Evolutionary conservation across 2,329 filamentous ascomycete genomes (phyloP).

Genomic region (Magnaporthiopsis poae): DNA sequence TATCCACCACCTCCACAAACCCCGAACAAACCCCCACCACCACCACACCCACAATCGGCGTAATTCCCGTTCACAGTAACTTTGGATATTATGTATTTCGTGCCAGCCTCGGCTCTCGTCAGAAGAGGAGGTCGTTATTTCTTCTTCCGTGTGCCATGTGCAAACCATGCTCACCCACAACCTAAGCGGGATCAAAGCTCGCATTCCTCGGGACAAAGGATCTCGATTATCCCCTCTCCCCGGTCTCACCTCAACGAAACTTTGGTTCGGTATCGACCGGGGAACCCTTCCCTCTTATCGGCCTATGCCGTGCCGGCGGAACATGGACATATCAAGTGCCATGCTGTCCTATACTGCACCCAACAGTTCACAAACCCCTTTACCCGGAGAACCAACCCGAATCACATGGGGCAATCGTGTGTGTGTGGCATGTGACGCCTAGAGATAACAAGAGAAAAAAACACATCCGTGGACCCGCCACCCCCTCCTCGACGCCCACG

Average conservation of each 20-base stretch:
- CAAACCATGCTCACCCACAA: neutral
- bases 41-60: neutral
- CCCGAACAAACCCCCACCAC: neutral
- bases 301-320: neutral
- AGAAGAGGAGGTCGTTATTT: neutral
- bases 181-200: no score
- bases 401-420: neutral
- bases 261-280: no score
- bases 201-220: neutral
- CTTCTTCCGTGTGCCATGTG: neutral
- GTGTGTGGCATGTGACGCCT: neutral
- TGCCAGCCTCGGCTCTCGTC: neutral
- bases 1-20: neutral
- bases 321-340: neutral
- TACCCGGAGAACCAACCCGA: neutral
- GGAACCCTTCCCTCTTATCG: neutral
- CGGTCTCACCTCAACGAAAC: neutral
- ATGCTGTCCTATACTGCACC: neutral
- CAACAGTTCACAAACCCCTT: neutral
- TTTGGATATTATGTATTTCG: neutral
- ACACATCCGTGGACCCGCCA: no score
- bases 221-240: neutral
- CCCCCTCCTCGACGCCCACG: no score
- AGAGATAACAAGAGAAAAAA: no score
- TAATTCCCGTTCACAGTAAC: neutral